These are phyloP conservation scores for Fusarium torulosum DNA, from an alignment of 2,329 filamentous ascomycete genomes.

Conservation along the genomic window DNA sequence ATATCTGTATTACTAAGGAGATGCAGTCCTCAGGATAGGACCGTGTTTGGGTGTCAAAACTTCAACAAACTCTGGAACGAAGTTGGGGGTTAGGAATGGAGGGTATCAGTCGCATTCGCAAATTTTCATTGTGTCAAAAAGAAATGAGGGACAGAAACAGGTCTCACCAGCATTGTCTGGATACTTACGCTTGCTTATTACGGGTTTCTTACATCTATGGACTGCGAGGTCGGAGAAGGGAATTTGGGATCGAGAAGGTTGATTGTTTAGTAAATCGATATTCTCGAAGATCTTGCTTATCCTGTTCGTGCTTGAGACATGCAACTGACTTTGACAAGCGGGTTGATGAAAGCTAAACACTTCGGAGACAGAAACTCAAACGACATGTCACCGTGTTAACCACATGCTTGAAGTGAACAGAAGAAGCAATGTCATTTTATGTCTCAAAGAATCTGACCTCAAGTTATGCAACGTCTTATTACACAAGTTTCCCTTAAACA, in stretches of 20 bases:
- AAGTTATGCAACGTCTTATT: background rate
- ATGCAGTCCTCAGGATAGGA: conserved; percentile 29
- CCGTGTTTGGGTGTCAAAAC: conserved; percentile 5
- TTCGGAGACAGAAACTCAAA: no score
- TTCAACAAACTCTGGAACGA: conserved; percentile 10
- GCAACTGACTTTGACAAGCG: no score
- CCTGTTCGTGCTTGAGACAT: no score
- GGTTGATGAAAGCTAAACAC: no score
- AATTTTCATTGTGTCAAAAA: conserved; percentile 43
- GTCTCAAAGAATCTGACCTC: background rate
- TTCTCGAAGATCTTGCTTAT: conserved; percentile 1
- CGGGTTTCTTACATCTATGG: conserved; percentile 29
- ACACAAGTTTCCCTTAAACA: background rate
- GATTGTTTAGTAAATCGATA: conserved; percentile 16
- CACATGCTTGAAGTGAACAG: background rate
- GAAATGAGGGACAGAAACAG: conserved; percentile 16
- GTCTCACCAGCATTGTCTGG: background rate
- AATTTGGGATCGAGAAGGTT: conserved; percentile 8
- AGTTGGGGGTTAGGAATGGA: background rate
- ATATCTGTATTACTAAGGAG: conserved; percentile 44
- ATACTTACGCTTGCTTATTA: background rate
- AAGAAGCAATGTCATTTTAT: background rate
- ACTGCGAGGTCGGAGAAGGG: conserved; percentile 32
- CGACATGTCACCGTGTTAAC: background rate
- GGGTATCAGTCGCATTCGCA: conserved; percentile 18